Conservation (phyloP, 148 eudicot species). For the Cornus suecica region DNA sequence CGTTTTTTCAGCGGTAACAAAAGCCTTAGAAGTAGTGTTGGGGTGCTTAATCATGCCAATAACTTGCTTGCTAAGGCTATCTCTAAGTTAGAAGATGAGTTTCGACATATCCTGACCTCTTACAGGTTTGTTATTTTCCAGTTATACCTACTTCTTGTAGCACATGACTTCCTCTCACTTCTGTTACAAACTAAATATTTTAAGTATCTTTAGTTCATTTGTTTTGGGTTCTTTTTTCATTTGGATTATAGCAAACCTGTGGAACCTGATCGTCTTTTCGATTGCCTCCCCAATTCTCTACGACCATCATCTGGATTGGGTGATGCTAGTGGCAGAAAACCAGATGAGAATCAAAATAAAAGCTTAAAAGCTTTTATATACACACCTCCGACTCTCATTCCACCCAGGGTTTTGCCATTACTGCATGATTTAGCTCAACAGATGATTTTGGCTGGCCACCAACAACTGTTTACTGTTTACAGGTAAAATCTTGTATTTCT, state of each 20-base stretch:
- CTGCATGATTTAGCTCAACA: slow-evolving; percentile 66
- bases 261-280: slow-evolving; percentile 84
- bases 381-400: slow-evolving; percentile 51
- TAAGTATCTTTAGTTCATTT: too few species aligned
- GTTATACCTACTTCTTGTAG: neutral
- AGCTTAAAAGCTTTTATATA: slow-evolving; percentile 42
- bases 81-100: slow-evolving; percentile 76
- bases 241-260: slow-evolving; percentile 78
- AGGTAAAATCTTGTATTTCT: slow-evolving; percentile 34
- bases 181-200: neutral
- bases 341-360: slow-evolving; percentile 33
- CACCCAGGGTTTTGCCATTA: slow-evolving; percentile 69
- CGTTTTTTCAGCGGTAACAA: slow-evolving; percentile 59
- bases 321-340: slow-evolving; percentile 34
- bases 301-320: slow-evolving; percentile 57
- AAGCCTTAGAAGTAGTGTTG: slow-evolving; percentile 46
- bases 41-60: slow-evolving; percentile 55
- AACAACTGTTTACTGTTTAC: slow-evolving; percentile 63
- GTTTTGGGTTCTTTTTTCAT: slow-evolving; percentile 22
- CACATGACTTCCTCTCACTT: neutral
- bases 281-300: slow-evolving; percentile 67
- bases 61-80: slow-evolving; percentile 61
- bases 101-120: slow-evolving; percentile 54
- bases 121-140: slow-evolving; percentile 48
- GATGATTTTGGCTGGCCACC: slow-evolving; percentile 78